phyloP scores from a whole-genome alignment of 2,329 filamentous ascomycete genomes.

The Xylogone sp. region DNA sequence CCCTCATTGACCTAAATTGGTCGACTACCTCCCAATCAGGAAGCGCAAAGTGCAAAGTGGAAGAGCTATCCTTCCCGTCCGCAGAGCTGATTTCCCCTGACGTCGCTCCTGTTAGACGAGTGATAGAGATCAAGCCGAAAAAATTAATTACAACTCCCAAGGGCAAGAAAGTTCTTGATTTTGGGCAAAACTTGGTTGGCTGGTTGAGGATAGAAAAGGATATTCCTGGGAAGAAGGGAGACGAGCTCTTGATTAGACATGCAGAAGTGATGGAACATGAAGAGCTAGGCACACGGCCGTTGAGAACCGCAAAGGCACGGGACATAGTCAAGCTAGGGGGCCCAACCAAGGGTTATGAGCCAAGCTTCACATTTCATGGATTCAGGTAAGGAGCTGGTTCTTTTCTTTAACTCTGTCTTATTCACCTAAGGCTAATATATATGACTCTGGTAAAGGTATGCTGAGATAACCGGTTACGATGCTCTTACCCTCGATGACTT shows the following conservation, averaged over 20 bases:
- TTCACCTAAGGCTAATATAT: neutral
- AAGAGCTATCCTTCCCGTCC: constrained; percentile 13
- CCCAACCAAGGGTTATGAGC: constrained; percentile 32
- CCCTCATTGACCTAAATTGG: constrained; percentile 31
- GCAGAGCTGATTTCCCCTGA: constrained; percentile 36
- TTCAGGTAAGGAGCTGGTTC: constrained; percentile 33
- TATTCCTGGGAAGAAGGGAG: constrained; percentile 28
- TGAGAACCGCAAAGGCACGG: constrained; percentile 34
- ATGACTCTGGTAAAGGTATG: neutral
- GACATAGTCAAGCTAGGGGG: constrained; percentile 34
- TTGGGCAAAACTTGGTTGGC: constrained; percentile 56
- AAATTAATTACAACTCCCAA: constrained; percentile 31
- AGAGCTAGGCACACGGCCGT: constrained; percentile 36
- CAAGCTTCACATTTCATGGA: constrained; percentile 43
- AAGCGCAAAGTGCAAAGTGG: too few species aligned
- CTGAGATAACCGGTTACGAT: neutral
- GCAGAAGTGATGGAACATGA: constrained; percentile 41
- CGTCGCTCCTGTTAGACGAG: constrained; percentile 40
- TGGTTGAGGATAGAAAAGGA: constrained; percentile 40
- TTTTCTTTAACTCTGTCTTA: too few species aligned
- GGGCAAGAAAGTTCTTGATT: constrained; percentile 47
- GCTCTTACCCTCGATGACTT: constrained; percentile 4
- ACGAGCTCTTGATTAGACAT: constrained; percentile 37
- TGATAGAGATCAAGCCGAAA: constrained; percentile 25
- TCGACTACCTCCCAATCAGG: too few species aligned